A percentile compares a stretch with the other conserved stretches of the same genome.
Conservation (phyloP, 495 filamentous ascomycete species). For the Apodospora peruviana region DNA sequence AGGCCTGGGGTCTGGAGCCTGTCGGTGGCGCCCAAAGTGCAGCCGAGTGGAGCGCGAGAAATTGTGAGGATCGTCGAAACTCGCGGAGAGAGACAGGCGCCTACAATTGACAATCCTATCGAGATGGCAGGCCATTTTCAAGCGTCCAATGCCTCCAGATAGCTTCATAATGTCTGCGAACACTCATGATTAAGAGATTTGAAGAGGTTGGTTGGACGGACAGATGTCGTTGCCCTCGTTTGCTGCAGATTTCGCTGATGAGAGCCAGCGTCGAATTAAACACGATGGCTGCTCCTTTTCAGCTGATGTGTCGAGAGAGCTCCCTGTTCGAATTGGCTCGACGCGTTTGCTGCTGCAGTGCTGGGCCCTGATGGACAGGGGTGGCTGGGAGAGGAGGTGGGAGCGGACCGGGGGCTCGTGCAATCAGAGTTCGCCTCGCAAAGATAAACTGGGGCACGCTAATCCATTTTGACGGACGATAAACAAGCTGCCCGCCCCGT, state of each 20-base stretch:
- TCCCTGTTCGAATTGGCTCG: slow-evolving; percentile 9
- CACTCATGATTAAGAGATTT: too few relatives aligned
- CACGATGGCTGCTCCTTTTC: slow-evolving; percentile 16
- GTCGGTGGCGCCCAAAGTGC: slow-evolving; percentile 10
- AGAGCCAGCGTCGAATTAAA: too few relatives aligned
- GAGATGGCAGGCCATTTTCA: too few relatives aligned
- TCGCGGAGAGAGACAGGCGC: too few relatives aligned
- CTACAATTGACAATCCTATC: too few relatives aligned
- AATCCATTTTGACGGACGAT: slow-evolving; percentile 23
- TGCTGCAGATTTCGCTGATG: too few relatives aligned
- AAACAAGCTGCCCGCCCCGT: too few relatives aligned
- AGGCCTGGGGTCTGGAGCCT: neutral
- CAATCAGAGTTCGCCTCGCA: slow-evolving; percentile 15
- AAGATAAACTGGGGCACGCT: slow-evolving; percentile 17
- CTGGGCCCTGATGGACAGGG: slow-evolving; percentile 11
- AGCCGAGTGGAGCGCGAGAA: slow-evolving; percentile 4
- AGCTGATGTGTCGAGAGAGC: slow-evolving; percentile 22
- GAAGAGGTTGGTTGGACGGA: too few relatives aligned
- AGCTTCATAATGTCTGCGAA: too few relatives aligned
- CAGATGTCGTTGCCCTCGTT: too few relatives aligned
- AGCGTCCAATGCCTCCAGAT: too few relatives aligned
- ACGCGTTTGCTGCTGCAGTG: slow-evolving; percentile 17
- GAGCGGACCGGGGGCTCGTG: slow-evolving; percentile 6
- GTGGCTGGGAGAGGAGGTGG: slow-evolving; percentile 8
- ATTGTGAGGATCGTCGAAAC: slow-evolving; percentile 11